Evolutionary conservation across 2,329 filamentous ascomycete genomes (phyloP), one percentile per base, ranked within the genome.

Genomic region (Remersonia thermophila): DNA sequence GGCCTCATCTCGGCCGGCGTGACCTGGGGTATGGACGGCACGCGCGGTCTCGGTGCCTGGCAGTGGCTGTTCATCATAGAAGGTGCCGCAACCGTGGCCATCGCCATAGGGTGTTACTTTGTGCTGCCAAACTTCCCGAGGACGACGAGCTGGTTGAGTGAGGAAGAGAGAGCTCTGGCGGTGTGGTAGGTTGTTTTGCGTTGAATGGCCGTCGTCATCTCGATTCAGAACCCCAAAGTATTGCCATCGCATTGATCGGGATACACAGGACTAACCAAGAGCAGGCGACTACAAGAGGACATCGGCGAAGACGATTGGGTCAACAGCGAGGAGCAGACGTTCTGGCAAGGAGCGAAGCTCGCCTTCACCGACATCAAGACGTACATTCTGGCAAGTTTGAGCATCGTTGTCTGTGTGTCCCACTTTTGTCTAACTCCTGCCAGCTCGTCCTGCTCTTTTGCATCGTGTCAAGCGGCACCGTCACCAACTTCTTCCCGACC

Each of bases 401-500:
- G 9, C 20, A 23, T 23, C 9, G 9, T 23, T 23, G 9, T 9
- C 20, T 9, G 20, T n/a, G n/a, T n/a, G n/a, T n/a, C n/a, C n/a
- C n/a, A n/a, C 12, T 14, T 11, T 32, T 32, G 11, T 10, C 26
- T 28, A 15, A 36, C 32, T 32, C 16, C 3, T 3, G 15, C 12
- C 25, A 50, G 47, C 62, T 73, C 51, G 53, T 73, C 8, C 56
- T 73, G 30, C 59, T 79, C 29, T 69, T 77, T 44, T 66, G 73
- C 44, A 71, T 75, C 41, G 70, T 65, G 7, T 59, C 64, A 34
- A 48, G 46, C 29, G 72, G 66, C 33, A 71, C 71, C 7, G 71
- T 80, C 9, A 78, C 73, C 26, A 79, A 77, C 54, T 81, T 80
- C 61, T 78, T 80, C 56, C 76, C 76, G 28, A 80, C 79, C 0